phyloP scores from a whole-genome alignment of 495 filamentous ascomycete genomes.

The Neurospora sp. region DNA sequence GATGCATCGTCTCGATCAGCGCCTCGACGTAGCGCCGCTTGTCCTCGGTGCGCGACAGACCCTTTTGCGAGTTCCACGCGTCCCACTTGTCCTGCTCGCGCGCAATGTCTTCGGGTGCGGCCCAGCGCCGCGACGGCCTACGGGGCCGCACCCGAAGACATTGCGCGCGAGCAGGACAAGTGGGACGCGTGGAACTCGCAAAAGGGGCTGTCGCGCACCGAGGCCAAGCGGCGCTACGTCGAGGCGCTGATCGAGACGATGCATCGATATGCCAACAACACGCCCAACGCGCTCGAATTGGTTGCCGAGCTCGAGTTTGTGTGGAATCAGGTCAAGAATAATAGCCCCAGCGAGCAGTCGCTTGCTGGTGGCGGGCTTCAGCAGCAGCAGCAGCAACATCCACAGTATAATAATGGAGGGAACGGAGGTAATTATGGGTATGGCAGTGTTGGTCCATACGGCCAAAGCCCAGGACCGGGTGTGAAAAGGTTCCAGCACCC shows the following conservation, averaged over 20 bases:
- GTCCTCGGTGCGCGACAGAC: too few species aligned
- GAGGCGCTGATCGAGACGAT: conserved; percentile 89
- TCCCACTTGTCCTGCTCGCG: too few species aligned
- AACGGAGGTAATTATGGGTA: conserved; percentile 5
- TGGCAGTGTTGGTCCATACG: not conserved
- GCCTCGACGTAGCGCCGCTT: too few species aligned
- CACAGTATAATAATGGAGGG: not conserved
- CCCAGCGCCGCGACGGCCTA: conserved; percentile 39
- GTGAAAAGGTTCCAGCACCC: conserved; percentile 34
- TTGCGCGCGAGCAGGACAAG: conserved; percentile 49
- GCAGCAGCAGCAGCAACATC: not conserved
- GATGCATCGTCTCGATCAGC: too few species aligned
- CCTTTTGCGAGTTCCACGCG: too few species aligned
- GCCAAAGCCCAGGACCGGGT: conserved; percentile 13
- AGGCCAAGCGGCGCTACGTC: conserved; percentile 92
- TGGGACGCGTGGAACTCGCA: conserved; percentile 92
- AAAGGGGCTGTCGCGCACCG: conserved; percentile 68
- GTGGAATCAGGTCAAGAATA: conserved; percentile 93
- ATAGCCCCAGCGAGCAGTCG: conserved; percentile 50
- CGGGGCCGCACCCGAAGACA: conserved; percentile 24
- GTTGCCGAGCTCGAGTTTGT: conserved; percentile 96
- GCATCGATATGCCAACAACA: conserved; percentile 81
- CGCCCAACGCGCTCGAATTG: conserved; percentile 74
- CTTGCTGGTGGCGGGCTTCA: not conserved
- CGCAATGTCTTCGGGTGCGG: too few species aligned